Conservation (phyloP, 2,329 filamentous ascomycete species). For the Fusarium gaditjirri region DNA sequence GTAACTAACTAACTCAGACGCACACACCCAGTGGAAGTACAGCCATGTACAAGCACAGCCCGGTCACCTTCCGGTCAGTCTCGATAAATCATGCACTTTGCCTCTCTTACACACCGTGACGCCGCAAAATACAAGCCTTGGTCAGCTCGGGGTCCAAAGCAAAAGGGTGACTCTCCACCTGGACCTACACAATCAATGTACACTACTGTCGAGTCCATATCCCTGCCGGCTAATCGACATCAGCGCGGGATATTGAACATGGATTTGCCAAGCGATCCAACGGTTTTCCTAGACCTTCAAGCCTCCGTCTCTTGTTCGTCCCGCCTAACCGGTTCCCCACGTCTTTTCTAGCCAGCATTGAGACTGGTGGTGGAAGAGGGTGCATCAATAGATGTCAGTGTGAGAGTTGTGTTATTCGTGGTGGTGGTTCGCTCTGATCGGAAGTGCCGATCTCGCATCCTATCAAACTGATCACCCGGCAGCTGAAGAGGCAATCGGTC, state of each 20-base stretch:
- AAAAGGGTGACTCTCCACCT: constrained; percentile 14
- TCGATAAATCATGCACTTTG: constrained; percentile 26
- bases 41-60: neutral
- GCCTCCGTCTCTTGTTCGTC: constrained; percentile 13
- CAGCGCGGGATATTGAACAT: constrained; percentile 25
- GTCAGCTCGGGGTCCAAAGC: constrained; percentile 9
- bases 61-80: constrained; percentile 16
- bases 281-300: neutral
- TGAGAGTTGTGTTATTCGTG: neutral
- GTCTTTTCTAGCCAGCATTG: neutral
- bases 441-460: constrained; percentile 39
- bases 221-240: constrained; percentile 15
- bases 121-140: neutral
- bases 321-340: constrained; percentile 30
- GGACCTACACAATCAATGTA: neutral
- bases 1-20: constrained; percentile 10
- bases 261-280: constrained; percentile 12
- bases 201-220: constrained; percentile 1
- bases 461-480: constrained; percentile 18
- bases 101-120: constrained; percentile 14
- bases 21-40: neutral
- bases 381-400: constrained; percentile 4
- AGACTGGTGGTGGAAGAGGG: constrained; percentile 11
- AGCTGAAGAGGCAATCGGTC: constrained; percentile 20
- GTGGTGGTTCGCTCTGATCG: constrained; percentile 14